Percentiles rank a stretch among this genome's conserved stretches.
phyloP scores from a whole-genome alignment of 2,329 filamentous ascomycete species.

The Epicoccum sorghinum region DNA sequence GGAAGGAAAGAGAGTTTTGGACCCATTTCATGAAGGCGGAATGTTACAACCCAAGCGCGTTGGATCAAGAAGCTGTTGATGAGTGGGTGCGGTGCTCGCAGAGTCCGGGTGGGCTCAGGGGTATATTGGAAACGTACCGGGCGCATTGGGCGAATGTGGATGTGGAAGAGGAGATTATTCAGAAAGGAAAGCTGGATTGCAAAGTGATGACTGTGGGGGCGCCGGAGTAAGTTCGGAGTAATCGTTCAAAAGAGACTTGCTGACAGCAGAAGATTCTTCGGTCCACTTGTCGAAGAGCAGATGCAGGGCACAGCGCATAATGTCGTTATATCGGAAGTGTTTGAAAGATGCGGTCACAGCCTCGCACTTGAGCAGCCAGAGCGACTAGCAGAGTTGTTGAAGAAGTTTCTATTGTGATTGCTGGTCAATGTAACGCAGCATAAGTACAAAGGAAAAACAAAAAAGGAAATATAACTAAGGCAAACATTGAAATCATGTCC shows the following conservation, averaged over 20 bases:
- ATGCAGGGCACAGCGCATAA: slow-evolving; percentile 41
- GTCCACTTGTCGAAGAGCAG: slow-evolving; percentile 26
- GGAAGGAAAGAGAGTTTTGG: slow-evolving; percentile 49
- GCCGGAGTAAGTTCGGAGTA: slow-evolving; percentile 17
- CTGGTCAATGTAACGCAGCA: too few species aligned
- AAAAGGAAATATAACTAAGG: too few species aligned
- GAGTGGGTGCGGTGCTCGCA: slow-evolving; percentile 30
- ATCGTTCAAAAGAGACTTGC: neutral
- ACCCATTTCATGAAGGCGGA: slow-evolving; percentile 50
- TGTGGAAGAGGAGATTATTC: slow-evolving; percentile 27
- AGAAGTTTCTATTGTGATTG: slow-evolving; percentile 17
- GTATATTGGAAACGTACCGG: slow-evolving; percentile 28
- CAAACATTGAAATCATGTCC: too few species aligned
- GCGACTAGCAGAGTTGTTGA: slow-evolving; percentile 21
- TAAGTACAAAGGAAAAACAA: too few species aligned
- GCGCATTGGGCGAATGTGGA: slow-evolving; percentile 30
- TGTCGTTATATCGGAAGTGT: slow-evolving; percentile 33
- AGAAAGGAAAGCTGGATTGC: slow-evolving; percentile 22
- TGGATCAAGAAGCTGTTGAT: slow-evolving; percentile 35
- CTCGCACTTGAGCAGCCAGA: slow-evolving; percentile 29
- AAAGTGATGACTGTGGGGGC: slow-evolving; percentile 31
- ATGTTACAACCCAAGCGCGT: slow-evolving; percentile 47
- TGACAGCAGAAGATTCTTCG: slow-evolving; percentile 20
- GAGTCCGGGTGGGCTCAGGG: slow-evolving; percentile 23
- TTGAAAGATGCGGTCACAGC: slow-evolving; percentile 27